Base-by-base conservation (phyloP, 768 basidiomycete genomes). In the Pleurotus giganteus region DNA sequence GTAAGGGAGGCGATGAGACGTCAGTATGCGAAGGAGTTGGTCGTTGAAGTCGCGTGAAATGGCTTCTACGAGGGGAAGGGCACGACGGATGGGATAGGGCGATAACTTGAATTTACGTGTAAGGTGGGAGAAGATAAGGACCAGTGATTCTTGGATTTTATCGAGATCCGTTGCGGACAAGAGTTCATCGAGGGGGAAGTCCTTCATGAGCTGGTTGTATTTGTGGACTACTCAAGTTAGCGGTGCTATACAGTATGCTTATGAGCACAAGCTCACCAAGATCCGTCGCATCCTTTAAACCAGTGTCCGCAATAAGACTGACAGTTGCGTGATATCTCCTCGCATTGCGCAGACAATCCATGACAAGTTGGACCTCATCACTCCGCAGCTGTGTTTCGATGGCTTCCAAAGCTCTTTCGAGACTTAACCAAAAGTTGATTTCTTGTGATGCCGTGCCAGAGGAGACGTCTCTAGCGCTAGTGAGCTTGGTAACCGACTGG, bases 151-250 rank as follows among this genome's bases (percentile, higher is more conserved):
- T 66, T 96, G 89, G 32, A 98, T 88, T 74, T 95, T 97, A 67
- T 91, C 89, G 1, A 98, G 83, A 69, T 98, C 97, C 2, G 97
- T 97, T 0, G 97, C 94, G 7, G 95, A 93, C 24, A 99, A 81
- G 17, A 98, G 84, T 65, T 98, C 96, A 67, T 99, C 97, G 26
- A 99, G 78, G 0, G 97, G 97, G 63, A 98, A 98, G 66, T 99
- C 97, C 72, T 96, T 97, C 97, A 99, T 98, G 54, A 98, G 79
- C 58, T 91, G 88, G 65, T 99, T 98, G 76, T 98, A 96, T 69
- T 97, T 98, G 77, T 95, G 94, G 9, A 98, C 96, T 92, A 60
- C 3, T 19, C 49, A 55, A 21, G 45, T 54, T 13, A 54, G 47
- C 27, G 12, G 49, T 47, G 28, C 13, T 44, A 17, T 47, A n/a